A percentile compares a stretch with the other conserved stretches of the same genome.
phyloP scores from a whole-genome alignment of 148 eudicot species.

The Rhododendron simsii region DNA sequence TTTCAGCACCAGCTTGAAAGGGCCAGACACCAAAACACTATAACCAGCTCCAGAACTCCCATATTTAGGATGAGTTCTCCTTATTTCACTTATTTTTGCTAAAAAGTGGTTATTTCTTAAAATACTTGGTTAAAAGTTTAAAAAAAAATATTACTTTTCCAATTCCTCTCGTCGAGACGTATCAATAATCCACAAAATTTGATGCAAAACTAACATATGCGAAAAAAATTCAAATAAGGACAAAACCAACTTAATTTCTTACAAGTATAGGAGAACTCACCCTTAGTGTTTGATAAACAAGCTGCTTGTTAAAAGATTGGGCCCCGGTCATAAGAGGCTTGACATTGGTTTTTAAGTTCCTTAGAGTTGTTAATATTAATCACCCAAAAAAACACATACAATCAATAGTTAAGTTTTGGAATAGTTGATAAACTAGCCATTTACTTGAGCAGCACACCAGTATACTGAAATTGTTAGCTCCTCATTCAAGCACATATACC shows the following conservation, averaged over 20 bases:
- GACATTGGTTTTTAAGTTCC: not conserved
- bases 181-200: no score
- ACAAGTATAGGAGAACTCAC: no score
- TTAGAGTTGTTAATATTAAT: not conserved
- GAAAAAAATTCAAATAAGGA: no score
- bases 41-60: not conserved
- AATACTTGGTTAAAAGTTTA: no score
- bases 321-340: not conserved
- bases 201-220: no score
- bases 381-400: not conserved
- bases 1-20: not conserved
- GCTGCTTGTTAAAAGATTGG: not conserved
- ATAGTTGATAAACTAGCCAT: not conserved
- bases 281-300: not conserved
- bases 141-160: no score
- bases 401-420: not conserved
- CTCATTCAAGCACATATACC: not conserved
- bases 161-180: no score
- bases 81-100: no score
- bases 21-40: not conserved
- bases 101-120: no score
- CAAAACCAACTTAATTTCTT: no score
- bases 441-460: not conserved
- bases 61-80: not conserved
- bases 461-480: not conserved